phyloP scores from a whole-genome alignment of 257 asterid species.

The Penstemon eatonii region DNA sequence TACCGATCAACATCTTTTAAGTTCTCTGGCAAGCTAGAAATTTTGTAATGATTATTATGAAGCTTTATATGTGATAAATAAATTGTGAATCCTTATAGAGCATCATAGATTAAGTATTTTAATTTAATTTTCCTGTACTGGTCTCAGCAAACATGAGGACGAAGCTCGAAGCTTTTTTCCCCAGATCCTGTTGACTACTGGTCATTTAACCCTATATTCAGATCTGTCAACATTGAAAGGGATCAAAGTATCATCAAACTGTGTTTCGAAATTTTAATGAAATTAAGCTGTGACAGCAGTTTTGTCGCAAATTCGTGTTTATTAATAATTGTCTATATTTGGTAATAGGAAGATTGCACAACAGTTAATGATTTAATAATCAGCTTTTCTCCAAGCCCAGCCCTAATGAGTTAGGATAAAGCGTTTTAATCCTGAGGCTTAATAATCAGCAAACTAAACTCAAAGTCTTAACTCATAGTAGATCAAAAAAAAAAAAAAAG shows the following conservation, averaged over 20 bases:
- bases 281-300: slow-evolving; percentile 16
- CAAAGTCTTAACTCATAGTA: too few relatives aligned
- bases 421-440: slow-evolving; percentile 2
- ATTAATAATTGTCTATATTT: background rate
- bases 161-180: background rate
- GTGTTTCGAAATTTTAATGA: background rate
- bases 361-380: background rate
- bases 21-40: slow-evolving; percentile 4
- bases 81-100: slow-evolving; percentile 7
- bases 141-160: slow-evolving; percentile 9
- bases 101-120: background rate
- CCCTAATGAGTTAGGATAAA: background rate
- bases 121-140: background rate
- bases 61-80: slow-evolving; percentile 10
- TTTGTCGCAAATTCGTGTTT: background rate
- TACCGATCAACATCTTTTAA: slow-evolving; percentile 5
- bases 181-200: background rate
- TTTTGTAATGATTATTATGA: slow-evolving; percentile 2
- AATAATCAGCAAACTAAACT: background rate
- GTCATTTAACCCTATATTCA: background rate
- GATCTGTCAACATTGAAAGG: background rate
- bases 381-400: background rate
- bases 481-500: too few relatives aligned
- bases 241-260: background rate
- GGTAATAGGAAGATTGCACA: background rate